Conservation (phyloP, 139 green algal genomes). For the Zygnema circumcarinatum region DNA sequence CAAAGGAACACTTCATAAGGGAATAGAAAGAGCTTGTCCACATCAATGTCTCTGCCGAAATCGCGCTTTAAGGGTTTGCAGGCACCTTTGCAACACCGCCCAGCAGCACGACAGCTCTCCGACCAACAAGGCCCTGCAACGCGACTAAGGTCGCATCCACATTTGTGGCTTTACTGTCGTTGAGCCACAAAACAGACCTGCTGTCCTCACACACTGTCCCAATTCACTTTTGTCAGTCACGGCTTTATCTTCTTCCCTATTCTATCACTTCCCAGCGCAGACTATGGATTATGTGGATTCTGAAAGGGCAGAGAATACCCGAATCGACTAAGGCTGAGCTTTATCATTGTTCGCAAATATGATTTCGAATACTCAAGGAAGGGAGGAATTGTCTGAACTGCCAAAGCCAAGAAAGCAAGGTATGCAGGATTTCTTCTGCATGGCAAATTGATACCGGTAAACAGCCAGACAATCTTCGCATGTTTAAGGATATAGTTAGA, state of each 20-base stretch:
- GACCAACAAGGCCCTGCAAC: constrained; percentile 27
- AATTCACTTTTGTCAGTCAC: not conserved
- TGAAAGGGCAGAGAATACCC: not conserved
- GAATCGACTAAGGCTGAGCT: not conserved
- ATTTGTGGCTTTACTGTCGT: constrained; percentile 71
- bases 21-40: too few species aligned
- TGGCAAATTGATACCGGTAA: too few species aligned
- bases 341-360: too few species aligned
- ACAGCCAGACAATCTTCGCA: too few species aligned
- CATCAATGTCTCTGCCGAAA: too few species aligned
- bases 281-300: not conserved
- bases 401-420: too few species aligned
- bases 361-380: too few species aligned
- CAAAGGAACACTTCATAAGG: too few species aligned
- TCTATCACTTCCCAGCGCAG: not conserved
- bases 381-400: too few species aligned
- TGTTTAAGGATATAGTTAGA: too few species aligned
- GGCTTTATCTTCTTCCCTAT: not conserved
- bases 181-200: constrained; percentile 55
- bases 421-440: too few species aligned
- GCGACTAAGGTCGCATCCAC: constrained; percentile 62
- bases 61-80: too few species aligned
- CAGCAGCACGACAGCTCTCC: constrained; percentile 55
- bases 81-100: constrained; percentile 61
- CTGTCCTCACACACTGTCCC: constrained; percentile 31